Conservation (phyloP, 1,139 yeast genomes). For the Lodderomyces beijingensis region DNA sequence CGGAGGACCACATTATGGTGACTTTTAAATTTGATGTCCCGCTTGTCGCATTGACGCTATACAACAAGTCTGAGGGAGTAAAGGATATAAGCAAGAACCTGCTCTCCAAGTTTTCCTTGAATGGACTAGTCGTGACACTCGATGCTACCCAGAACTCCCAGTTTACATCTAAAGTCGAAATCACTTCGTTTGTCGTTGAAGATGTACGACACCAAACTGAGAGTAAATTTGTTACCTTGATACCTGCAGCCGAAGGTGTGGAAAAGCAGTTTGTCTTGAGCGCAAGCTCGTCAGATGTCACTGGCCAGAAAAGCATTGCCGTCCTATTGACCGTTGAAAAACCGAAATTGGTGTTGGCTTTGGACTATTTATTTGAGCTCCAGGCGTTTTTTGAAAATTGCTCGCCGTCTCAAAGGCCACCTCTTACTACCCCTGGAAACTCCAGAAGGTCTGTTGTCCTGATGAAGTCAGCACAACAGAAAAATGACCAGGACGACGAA, state of each 20-base stretch:
- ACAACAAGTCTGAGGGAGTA: conserved; percentile 48
- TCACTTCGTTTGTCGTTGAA: conserved; percentile 71
- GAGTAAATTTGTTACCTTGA: conserved; percentile 73
- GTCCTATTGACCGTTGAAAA: conserved; percentile 66
- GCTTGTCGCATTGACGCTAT: conserved; percentile 59
- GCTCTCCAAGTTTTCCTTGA: conserved; percentile 62
- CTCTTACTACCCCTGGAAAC: conserved; percentile 1
- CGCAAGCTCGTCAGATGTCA: conserved; percentile 38
- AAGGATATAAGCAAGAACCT: conserved; percentile 30
- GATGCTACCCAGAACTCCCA: conserved; percentile 52
- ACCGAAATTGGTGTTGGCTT: conserved; percentile 75
- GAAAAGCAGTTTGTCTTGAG: conserved; percentile 71
- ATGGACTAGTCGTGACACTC: conserved; percentile 51
- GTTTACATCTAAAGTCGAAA: conserved; percentile 55
- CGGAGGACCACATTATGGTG: conserved; percentile 35
- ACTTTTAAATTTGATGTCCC: conserved; percentile 58
- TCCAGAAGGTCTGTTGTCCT: conserved; percentile 11
- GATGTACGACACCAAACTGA: conserved; percentile 63
- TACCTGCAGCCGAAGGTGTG: conserved; percentile 63
- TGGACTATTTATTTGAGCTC: conserved; percentile 80
- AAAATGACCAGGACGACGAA: background rate
- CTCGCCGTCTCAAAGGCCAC: conserved; percentile 5
- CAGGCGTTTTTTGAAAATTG: conserved; percentile 55
- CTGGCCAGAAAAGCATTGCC: conserved; percentile 42
- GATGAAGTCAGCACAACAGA: conserved; percentile 1